phyloP scores from a whole-genome alignment of 345 rosid species.

The Garcia nutans region DNA sequence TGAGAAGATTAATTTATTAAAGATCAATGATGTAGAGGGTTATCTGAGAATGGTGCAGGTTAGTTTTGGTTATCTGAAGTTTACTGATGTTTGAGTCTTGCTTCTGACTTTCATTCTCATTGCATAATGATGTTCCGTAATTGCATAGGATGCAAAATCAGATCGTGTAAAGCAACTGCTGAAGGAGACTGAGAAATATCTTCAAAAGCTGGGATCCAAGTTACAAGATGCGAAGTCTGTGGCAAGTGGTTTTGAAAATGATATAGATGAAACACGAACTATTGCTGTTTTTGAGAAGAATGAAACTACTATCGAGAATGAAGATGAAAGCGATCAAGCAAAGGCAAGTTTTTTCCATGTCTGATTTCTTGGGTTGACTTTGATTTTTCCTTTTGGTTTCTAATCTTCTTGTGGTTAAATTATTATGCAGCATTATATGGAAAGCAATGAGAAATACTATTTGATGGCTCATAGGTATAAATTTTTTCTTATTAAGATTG shows the following conservation, averaged over 20 bases:
- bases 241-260: slow-evolving; percentile 56
- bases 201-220: slow-evolving; percentile 84
- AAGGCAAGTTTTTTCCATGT: slow-evolving; percentile 50
- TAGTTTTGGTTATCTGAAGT: slow-evolving; percentile 24
- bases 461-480: slow-evolving; percentile 90
- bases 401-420: slow-evolving; percentile 12
- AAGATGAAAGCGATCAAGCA: slow-evolving; percentile 87
- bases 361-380: slow-evolving; percentile 19
- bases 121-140: slow-evolving; percentile 10
- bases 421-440: slow-evolving; percentile 77
- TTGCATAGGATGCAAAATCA: slow-evolving; percentile 77
- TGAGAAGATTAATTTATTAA: slow-evolving; percentile 85
- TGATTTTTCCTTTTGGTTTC: background rate
- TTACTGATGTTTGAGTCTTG: background rate
- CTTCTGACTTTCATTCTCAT: slow-evolving; percentile 19
- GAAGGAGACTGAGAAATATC: slow-evolving; percentile 92
- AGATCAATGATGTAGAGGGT: slow-evolving; percentile 96
- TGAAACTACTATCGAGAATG: slow-evolving; percentile 65
- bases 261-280: slow-evolving; percentile 53
- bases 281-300: slow-evolving; percentile 47
- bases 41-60: slow-evolving; percentile 97
- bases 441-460: slow-evolving; percentile 95
- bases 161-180: slow-evolving; percentile 87
- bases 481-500: background rate
- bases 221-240: slow-evolving; percentile 64